phyloP scores from a whole-genome alignment of 148 eudicot species.

The Arbutus unedo region DNA sequence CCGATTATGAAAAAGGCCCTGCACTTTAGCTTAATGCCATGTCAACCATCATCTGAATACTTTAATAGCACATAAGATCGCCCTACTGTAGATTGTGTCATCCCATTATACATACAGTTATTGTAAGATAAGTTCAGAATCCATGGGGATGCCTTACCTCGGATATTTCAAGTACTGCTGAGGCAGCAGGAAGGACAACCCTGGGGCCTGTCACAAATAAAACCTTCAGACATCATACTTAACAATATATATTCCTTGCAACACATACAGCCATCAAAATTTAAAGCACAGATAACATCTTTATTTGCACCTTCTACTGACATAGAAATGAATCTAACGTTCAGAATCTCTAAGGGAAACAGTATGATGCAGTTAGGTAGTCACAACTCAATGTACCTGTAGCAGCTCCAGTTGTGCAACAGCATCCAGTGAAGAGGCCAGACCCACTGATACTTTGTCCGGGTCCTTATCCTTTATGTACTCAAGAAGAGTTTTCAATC shows the following conservation, averaged over 20 bases:
- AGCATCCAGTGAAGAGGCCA: constrained; percentile 83
- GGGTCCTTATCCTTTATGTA: constrained; percentile 75
- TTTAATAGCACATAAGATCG: background rate
- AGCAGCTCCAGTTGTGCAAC: constrained; percentile 83
- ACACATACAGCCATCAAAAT: constrained; percentile 12
- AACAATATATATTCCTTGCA: background rate
- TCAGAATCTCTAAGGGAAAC: background rate
- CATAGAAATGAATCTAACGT: background rate
- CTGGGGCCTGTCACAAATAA: constrained; percentile 77
- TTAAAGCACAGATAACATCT: constrained; percentile 10
- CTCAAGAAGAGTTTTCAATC: constrained; percentile 67
- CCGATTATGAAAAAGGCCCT: too few species aligned
- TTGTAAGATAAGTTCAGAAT: constrained; percentile 8
- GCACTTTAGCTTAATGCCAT: background rate
- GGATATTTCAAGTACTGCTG: constrained; percentile 70
- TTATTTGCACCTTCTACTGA: background rate
- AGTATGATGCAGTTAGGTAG: background rate
- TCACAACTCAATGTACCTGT: constrained; percentile 51
- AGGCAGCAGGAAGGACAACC: constrained; percentile 90
- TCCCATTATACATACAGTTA: background rate
- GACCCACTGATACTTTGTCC: constrained; percentile 79
- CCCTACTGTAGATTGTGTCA: background rate
- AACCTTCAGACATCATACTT: constrained; percentile 13
- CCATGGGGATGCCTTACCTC: constrained; percentile 44
- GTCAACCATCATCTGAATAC: background rate